Evolutionary conservation across 2,329 filamentous ascomycete species (phyloP), one percentile per base, ranked within the genome.

Genomic region (Diaporthe citriasiana): DNA sequence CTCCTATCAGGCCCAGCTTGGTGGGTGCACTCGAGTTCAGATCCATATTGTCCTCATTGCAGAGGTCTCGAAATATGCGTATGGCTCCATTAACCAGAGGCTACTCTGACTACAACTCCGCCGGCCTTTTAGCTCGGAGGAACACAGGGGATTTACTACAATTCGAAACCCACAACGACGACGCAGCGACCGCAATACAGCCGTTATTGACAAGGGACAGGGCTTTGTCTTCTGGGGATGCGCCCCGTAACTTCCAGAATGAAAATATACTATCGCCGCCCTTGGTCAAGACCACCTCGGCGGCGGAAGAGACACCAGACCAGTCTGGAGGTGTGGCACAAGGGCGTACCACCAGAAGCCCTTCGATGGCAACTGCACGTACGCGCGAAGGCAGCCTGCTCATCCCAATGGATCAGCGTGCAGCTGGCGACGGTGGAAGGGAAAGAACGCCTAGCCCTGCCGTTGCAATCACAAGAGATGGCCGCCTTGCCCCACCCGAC

Each of bases 11-110:
- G 56, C 96, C 97, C 1, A 98, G 97, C 85, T 86, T 99, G 60
- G 93, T 99, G 4, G 97, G 97, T 56, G 97, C 94, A 12, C 87
- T 99, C 73, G 97, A 99, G 83, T 99, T 99, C 79, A 90, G 95
- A 78, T 96, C 96, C 3, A 93, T 98, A 4, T 86, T 99, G 59
- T 93, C 94, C n/a, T 95, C 95, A 3, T 84, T 99, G 73, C 92
- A 97, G 79, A 93, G 92, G 77, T 94, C 95, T 72, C 91, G 94
- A 79, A 97, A 94, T 76, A 90, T 94, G 35, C 91, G 92, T 78
- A 89, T 93, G 25, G 89, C 91, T 56, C 89, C 92, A 2, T 91
- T 97, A 76, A 83, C 91, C 33, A 89, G 93, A 74, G 90, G 92
- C 78, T 93, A 93, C 79, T 94, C 93, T 0, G 92, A 94, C 76